phyloP scores from a whole-genome alignment of 495 filamentous ascomycete species.

The Lophiotrema nucula region DNA sequence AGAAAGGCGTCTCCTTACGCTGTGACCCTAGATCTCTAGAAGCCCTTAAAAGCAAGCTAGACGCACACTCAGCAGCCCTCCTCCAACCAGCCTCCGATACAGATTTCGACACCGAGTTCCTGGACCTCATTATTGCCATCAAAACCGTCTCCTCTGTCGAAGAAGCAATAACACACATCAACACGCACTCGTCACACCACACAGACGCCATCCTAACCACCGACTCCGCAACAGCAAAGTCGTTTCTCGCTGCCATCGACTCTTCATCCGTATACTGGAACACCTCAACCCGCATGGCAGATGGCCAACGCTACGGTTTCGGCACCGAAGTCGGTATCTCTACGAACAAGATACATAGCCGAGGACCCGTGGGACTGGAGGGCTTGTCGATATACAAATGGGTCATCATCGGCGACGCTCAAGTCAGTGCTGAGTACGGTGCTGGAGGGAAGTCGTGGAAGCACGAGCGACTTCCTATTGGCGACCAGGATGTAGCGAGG shows the following conservation, averaged over 20 bases:
- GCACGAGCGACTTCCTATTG: constrained; percentile 58
- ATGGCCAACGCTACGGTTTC: constrained; percentile 96
- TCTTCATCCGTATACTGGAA: constrained; percentile 97
- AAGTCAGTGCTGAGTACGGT: constrained; percentile 70
- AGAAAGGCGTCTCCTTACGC: constrained; percentile 76
- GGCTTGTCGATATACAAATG: constrained; percentile 98
- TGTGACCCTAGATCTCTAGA: constrained; percentile 70
- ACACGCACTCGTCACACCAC: constrained; percentile 87
- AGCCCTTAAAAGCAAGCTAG: constrained; percentile 50
- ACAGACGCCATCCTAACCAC: constrained; percentile 87
- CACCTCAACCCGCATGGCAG: constrained; percentile 87
- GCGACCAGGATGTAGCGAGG: constrained; percentile 24
- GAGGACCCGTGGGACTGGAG: constrained; percentile 91
- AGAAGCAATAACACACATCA: constrained; percentile 83
- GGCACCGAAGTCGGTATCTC: constrained; percentile 97
- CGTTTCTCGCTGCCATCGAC: constrained; percentile 81
- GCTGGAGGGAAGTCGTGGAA: constrained; percentile 68
- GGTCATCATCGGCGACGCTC: constrained; percentile 75
- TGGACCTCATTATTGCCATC: constrained; percentile 79
- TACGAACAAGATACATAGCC: constrained; percentile 96
- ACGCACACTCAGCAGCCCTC: constrained; percentile 44
- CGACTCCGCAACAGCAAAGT: constrained; percentile 61
- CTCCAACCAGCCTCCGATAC: constrained; percentile 62
- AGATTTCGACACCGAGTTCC: constrained; percentile 88
- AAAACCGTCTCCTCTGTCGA: constrained; percentile 69